A percentile compares a stretch with the other conserved stretches of the same genome.
phyloP scores from a whole-genome alignment of 768 basidiomycete species.

The Artomyces pyxidatus region DNA sequence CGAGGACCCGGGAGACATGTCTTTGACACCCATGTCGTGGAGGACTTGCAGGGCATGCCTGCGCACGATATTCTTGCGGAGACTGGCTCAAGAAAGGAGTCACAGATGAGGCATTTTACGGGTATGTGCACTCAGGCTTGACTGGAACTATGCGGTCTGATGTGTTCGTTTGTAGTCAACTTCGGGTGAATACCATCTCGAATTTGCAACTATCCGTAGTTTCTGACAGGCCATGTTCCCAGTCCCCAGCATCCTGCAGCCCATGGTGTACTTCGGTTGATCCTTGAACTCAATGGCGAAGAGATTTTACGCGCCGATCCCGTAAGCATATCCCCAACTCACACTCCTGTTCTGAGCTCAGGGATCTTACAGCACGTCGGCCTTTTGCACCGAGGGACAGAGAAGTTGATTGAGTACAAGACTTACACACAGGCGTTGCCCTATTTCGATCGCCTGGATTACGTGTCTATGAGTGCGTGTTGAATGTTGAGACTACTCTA shows the following conservation, averaged over 20 bases:
- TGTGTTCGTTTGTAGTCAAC: conserved; percentile 53
- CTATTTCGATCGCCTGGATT: conserved; percentile 98
- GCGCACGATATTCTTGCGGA: conserved; percentile 78
- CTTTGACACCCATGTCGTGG: conserved; percentile 67
- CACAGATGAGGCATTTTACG: conserved; percentile 89
- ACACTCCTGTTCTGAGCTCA: background rate
- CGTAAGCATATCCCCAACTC: conserved; percentile 26
- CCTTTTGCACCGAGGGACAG: conserved; percentile 92
- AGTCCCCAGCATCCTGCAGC: conserved; percentile 98
- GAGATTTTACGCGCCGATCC: conserved; percentile 86
- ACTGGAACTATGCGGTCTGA: background rate
- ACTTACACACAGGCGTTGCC: conserved; percentile 96
- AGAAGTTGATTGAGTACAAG: conserved; percentile 99
- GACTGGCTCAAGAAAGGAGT: conserved; percentile 58
- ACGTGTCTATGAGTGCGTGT: conserved; percentile 96
- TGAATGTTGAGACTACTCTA: background rate
- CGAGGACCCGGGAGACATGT: conserved; percentile 35
- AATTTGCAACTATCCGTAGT: too few relatives aligned
- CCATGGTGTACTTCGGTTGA: conserved; percentile 95
- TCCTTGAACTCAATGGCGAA: conserved; percentile 95
- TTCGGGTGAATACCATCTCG: conserved; percentile 63
- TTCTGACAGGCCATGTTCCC: too few relatives aligned
- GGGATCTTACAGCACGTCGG: conserved; percentile 70
- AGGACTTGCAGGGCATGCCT: conserved; percentile 76
- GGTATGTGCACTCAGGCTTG: conserved; percentile 34